Evolutionary conservation across 108 stramenopile species (phyloP).

Genomic region (Cyclotella choctawhatcheeana): DNA sequence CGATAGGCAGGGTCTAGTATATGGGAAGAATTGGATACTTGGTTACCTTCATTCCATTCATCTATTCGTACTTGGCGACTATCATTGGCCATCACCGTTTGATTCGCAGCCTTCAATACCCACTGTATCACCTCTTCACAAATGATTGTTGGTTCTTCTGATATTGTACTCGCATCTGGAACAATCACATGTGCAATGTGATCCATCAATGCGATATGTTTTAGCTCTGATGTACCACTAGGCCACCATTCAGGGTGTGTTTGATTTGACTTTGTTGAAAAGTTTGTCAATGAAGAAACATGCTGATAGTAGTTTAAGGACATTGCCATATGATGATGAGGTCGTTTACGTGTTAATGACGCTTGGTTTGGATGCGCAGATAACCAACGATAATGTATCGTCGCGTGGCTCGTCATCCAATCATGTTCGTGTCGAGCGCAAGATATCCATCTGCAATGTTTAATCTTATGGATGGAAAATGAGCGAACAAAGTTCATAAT

Average conservation of each 20-base stretch:
- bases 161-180: conserved; percentile 21
- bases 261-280: conserved; percentile 12
- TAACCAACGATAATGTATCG: too few species aligned
- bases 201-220: conserved; percentile 32
- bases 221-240: not conserved
- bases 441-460: not conserved
- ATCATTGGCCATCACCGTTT: not conserved
- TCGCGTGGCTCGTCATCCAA: not conserved
- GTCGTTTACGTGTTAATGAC: too few species aligned
- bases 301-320: conserved; percentile 2
- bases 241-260: conserved; percentile 48
- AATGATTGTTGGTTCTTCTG: conserved; percentile 13
- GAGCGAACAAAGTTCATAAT: not conserved
- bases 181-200: conserved; percentile 48
- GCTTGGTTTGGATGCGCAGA: too few species aligned
- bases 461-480: too few species aligned
- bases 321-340: too few species aligned
- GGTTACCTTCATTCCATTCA: conserved; percentile 39
- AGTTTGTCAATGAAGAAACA: not conserved
- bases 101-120: conserved; percentile 22
- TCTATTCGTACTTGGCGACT: conserved; percentile 16
- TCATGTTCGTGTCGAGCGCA: not conserved
- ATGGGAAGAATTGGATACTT: conserved; percentile 7
- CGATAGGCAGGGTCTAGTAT: conserved; percentile 49
- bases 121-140: conserved; percentile 37